Evolutionary conservation across 2,329 filamentous ascomycete genomes (phyloP), one percentile per base, ranked within the genome.

Genomic region (Paramyrothecium roridum): DNA sequence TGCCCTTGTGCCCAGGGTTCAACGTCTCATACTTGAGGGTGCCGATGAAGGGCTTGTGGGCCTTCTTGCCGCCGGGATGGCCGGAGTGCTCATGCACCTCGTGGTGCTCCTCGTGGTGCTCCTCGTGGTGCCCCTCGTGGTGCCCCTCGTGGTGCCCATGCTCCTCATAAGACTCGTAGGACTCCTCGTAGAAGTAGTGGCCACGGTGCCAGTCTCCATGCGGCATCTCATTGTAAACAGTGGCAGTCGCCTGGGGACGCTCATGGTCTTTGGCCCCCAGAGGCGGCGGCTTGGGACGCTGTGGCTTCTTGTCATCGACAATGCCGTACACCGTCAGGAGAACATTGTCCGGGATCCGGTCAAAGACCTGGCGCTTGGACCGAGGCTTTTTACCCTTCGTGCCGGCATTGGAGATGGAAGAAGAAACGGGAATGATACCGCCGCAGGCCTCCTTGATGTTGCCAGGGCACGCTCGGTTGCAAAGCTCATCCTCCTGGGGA

Each of bases 301-400:
- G 57, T 6, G 37, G 37, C 3, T 56, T 56, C 30, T 71, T 67
- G 33, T 63, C 61, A 22, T 59, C 56, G 13, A 75, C 58, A 54
- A 70, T 65, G 48, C 67, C 76, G 65, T 80, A 81, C 13, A 80
- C 64, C 2, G 73, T 79, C 19, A 80, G 67, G 8, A 79, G 69
- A 43, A 68, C 61, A 45, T 61, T 65, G 54, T 59, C 57, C 0
- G 60, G 57, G 30, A 50, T 47, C n/a, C 33, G 43, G 2, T 48
- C 22, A 21, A 40, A 37, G 6, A 34, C 2, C 3, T 20, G 10
- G 12, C 40, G 10, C 26, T n/a, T 23, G 10, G 40, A 13, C 17
- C 58, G 58, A 3, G 55, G 58, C 10, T 48, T 48, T 11, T 51
- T 58, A 20, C 34, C 52, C 33, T 50, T 52, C 50, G 37, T 55